Base-by-base conservation (phyloP, 352 stramenopile species). In the Elongisporangium prolatum region DNA sequence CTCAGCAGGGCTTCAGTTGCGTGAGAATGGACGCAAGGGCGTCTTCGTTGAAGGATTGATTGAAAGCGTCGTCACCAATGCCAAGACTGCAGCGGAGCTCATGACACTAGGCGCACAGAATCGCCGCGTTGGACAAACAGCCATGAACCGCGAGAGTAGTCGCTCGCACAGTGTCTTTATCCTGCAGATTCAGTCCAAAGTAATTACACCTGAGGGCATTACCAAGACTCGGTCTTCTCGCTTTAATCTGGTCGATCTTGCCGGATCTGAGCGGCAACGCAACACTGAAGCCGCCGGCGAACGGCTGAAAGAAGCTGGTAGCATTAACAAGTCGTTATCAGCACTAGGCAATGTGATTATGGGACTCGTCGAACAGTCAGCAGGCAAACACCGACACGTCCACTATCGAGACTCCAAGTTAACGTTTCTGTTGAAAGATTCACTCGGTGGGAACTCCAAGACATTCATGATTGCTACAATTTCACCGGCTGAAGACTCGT, bases 221-320 rank as follows among this genome's bases (percentile, higher is more conserved):
- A 89, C 77, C 10, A 87, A 86, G 53, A 89, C 76, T 21, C 77
- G 84, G 4, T 75, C 72, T 8, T 98, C 95, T 6, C 95, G 95
- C 6, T 91, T 99, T 25, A 99, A 99, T 66, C 77, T 99, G 22
- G 97, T 99, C 17, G 97, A 99, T 80, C 75, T 99, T 40, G 97
- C 97, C 14, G 97, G 97, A 13, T 98, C 93, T 3, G 97, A 99
- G 74, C 97, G 95, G 52, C 96, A 98, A 59, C 87, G 91, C 17
- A 97, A 93, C 67, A 99, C 97, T 4, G 96, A 98, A 49, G 91
- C 96, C 8, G 96, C 84, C 13, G 97, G 97, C 11, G 91, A 98
- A 48, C 88, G 95, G 37, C 74, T 98, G 59, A 98, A 99, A 74
- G 97, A 99, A 64, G 95, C 95, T 21, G 90, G 88, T 4, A 97